Evolutionary conservation across 2,329 filamentous ascomycete genomes (phyloP).

Genomic region (Colletotrichum camelliae): DNA sequence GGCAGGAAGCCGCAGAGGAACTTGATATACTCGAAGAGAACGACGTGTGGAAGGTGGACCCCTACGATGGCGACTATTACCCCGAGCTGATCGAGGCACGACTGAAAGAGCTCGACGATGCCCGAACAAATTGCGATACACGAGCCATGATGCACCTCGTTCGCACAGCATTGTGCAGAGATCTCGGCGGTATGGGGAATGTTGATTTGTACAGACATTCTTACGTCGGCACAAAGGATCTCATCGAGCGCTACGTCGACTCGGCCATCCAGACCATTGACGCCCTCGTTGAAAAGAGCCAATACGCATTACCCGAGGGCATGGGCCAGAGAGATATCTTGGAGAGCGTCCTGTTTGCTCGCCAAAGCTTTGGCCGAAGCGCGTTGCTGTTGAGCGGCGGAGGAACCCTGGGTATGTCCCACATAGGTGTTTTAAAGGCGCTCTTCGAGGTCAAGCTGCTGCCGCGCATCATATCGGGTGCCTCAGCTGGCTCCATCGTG

Average conservation of each 20-base stretch:
- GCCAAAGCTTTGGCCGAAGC: slow-evolving; percentile 85
- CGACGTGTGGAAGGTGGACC: slow-evolving; percentile 78
- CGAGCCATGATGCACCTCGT: slow-evolving; percentile 80
- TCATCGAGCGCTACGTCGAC: slow-evolving; percentile 88
- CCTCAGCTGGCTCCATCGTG: slow-evolving; percentile 87
- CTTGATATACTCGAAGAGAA: slow-evolving; percentile 83
- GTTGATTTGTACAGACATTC: slow-evolving; percentile 82
- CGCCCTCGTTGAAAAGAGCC: slow-evolving; percentile 68
- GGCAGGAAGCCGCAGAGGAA: slow-evolving; percentile 76
- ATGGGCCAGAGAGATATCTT: slow-evolving; percentile 65
- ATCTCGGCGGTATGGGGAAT: slow-evolving; percentile 87
- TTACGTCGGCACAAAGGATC: slow-evolving; percentile 82
- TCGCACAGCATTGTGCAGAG: slow-evolving; percentile 79
- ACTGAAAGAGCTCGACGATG: slow-evolving; percentile 76
- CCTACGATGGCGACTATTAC: slow-evolving; percentile 71
- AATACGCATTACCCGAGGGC: slow-evolving; percentile 51
- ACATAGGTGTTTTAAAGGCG: slow-evolving; percentile 85
- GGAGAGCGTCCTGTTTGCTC: slow-evolving; percentile 72
- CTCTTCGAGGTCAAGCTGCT: slow-evolving; percentile 77
- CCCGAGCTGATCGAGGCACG: slow-evolving; percentile 70
- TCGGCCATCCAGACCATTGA: slow-evolving; percentile 78
- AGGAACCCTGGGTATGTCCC: slow-evolving; percentile 90
- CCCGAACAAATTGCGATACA: slow-evolving; percentile 74
- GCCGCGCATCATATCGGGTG: slow-evolving; percentile 85
- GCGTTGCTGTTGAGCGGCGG: slow-evolving; percentile 85